Evolutionary conservation across 805 yeast species (phyloP).

Genomic region (Lipomyces kockii): DNA sequence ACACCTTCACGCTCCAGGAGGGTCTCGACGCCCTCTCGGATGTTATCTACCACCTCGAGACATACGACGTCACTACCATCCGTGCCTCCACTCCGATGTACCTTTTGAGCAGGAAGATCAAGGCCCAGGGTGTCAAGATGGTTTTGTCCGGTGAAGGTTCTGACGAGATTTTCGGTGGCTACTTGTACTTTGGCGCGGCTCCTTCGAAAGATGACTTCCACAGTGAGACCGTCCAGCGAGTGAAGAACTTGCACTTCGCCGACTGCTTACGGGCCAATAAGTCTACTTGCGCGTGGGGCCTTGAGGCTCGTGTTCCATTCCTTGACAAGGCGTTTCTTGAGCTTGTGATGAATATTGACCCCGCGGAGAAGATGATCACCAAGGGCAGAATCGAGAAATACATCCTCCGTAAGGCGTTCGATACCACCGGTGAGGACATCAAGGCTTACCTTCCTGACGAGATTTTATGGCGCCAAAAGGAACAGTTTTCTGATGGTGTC

Average conservation of each 20-base stretch:
- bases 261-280: slow-evolving; percentile 99
- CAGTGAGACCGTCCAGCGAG: slow-evolving; percentile 91
- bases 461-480: slow-evolving; percentile 99
- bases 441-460: slow-evolving; percentile 94
- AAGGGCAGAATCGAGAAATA: slow-evolving; percentile 90
- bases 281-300: slow-evolving; percentile 99
- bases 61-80: slow-evolving; percentile 97
- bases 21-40: slow-evolving; percentile 95
- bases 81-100: slow-evolving; percentile 99
- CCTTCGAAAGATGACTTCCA: slow-evolving; percentile 94
- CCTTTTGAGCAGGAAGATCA: slow-evolving; percentile 90
- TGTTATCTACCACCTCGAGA: slow-evolving; percentile 93
- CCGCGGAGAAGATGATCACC: slow-evolving; percentile 85
- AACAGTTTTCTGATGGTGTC: slow-evolving; percentile 99
- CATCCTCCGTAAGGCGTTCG: slow-evolving; percentile 96
- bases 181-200: slow-evolving; percentile 95
- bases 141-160: slow-evolving; percentile 99
- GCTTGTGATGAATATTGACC: slow-evolving; percentile 91
- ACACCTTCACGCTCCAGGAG: slow-evolving; percentile 94
- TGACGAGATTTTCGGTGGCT: slow-evolving; percentile 98
- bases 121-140: slow-evolving; percentile 99
- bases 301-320: slow-evolving; percentile 99
- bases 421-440: slow-evolving; percentile 72
- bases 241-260: slow-evolving; percentile 94
- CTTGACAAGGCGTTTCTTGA: slow-evolving; percentile 91